Base-by-base conservation (phyloP, 176 grass and related monocot genomes). In the Ensete ventricosum region DNA sequence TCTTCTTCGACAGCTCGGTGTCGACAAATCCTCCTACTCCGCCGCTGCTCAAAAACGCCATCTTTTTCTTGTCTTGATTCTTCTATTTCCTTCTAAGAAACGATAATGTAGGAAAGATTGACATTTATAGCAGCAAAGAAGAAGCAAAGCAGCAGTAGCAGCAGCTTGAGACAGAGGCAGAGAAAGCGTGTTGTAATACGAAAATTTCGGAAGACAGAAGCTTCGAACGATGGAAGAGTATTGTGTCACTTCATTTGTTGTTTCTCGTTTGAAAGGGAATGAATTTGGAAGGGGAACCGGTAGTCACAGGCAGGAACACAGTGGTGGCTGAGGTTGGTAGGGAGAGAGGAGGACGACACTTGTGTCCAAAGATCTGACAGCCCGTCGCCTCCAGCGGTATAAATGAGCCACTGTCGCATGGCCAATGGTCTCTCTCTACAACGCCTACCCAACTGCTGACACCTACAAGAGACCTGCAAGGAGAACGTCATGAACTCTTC, bases 1-100 rank as follows among this genome's bases (percentile, higher is more conserved):
- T 97, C 67, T 81, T 85, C 50, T 88, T 81, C 19, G 94, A 84
- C 55, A 93, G 77, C 88, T 90, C 86, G 62, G 29, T 9, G 82
- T 75, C 76, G 26, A 90, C 62, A 69, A 82, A 86, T 63, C 79
- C 83, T 67, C 25, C 64, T 26, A 13, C 64, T 6, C 64, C 64
- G 9, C 64, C 25, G 19, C 81, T 75, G 16, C 77, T 81, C 82
- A 81, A 82, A 70, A 79, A 76, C 43, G 89, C 57, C 80, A 82
- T 69, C 20, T 23, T 81, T 50, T 65, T 54, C 52, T 14, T 19
- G 19, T 51, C 20, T 72, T 52, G 1, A 10, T 83, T 63, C 51
- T 9, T 20, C 71, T 21, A 9, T 75, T 43, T 4, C 24, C 54
- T 57, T 81, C 60, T 64, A 62, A 75, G 67, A 74, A 64, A 64